Conservation (phyloP, 2,329 filamentous ascomycete species). For the Colletotrichum godetiae region DNA sequence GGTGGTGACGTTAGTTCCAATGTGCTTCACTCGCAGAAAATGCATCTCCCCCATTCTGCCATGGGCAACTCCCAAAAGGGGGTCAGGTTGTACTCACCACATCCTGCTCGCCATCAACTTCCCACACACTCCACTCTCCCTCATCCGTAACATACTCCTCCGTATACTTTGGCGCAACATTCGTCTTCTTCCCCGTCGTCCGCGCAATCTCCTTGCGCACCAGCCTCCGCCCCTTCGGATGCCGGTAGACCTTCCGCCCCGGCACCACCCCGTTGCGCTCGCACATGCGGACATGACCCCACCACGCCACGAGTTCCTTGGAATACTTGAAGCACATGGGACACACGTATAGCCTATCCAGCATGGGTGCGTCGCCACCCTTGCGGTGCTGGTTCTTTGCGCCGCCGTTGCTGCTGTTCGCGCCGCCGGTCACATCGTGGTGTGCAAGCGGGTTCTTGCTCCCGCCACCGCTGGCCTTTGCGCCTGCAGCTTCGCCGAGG, state of each 20-base stretch:
- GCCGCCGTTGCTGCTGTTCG: slow-evolving; percentile 25
- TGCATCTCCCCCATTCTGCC: neutral
- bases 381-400: slow-evolving; percentile 49
- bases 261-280: slow-evolving; percentile 63
- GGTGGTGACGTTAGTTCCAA: neutral
- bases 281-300: slow-evolving; percentile 69
- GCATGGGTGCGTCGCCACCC: slow-evolving; percentile 51
- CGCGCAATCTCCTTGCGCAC: slow-evolving; percentile 49
- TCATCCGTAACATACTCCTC: slow-evolving; percentile 65
- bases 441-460: slow-evolving; percentile 18
- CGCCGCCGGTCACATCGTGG: slow-evolving; percentile 30
- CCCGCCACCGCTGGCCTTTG: slow-evolving; percentile 24
- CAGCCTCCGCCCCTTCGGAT: slow-evolving; percentile 59
- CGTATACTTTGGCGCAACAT: slow-evolving; percentile 48
- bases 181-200: slow-evolving; percentile 49
- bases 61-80: neutral
- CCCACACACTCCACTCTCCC: slow-evolving; percentile 87
- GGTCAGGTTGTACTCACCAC: slow-evolving; percentile 61
- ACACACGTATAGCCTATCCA: slow-evolving; percentile 85
- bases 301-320: slow-evolving; percentile 69
- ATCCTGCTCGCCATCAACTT: slow-evolving; percentile 90
- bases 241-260: slow-evolving; percentile 79
- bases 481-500: slow-evolving; percentile 57
- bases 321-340: slow-evolving; percentile 96
- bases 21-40: slow-evolving; percentile 24